These are phyloP conservation scores for Aegilops sharonensis DNA, from an alignment of 176 grass and related monocot species.

Conservation along the genomic window DNA sequence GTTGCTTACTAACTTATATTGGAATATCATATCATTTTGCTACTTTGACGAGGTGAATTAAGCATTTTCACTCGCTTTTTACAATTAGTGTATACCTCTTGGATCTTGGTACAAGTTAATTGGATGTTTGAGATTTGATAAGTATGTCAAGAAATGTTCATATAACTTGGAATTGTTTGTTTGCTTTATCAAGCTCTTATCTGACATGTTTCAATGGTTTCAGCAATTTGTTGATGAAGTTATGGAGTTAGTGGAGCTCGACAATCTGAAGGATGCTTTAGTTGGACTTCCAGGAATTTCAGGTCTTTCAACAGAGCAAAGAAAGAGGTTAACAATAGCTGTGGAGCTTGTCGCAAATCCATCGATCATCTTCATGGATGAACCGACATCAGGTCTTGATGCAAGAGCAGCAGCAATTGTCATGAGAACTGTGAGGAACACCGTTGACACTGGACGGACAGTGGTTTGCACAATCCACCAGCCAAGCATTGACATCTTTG, in stretches of 20 bases:
- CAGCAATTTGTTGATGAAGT: constrained; percentile 99
- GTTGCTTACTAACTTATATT: constrained; percentile 8
- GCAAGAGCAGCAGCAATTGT: constrained; percentile 98
- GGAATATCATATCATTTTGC: neutral
- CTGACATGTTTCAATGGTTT: constrained; percentile 19
- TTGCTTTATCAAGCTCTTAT: constrained; percentile 4
- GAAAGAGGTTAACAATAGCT: constrained; percentile 94
- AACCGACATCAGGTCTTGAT: constrained; percentile 98
- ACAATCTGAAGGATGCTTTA: constrained; percentile 80
- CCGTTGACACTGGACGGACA: constrained; percentile 92
- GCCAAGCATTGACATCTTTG: constrained; percentile 99
- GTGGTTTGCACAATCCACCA: constrained; percentile 99
- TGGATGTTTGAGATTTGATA: constrained; percentile 11
- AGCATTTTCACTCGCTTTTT: constrained; percentile 3
- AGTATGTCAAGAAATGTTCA: neutral
- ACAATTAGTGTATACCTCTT: neutral
- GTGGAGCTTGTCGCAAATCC: constrained; percentile 98
- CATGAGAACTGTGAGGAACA: constrained; percentile 98
- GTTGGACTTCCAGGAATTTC: constrained; percentile 93
- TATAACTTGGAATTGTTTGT: neutral
- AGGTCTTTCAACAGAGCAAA: constrained; percentile 92
- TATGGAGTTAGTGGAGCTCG: constrained; percentile 88
- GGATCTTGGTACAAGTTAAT: neutral
- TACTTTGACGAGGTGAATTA: neutral
- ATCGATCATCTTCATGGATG: constrained; percentile 99